A percentile compares a stretch with the other conserved stretches of the same genome.
phyloP scores from a whole-genome alignment of 768 basidiomycete species.

The Serpula lacrymans region DNA sequence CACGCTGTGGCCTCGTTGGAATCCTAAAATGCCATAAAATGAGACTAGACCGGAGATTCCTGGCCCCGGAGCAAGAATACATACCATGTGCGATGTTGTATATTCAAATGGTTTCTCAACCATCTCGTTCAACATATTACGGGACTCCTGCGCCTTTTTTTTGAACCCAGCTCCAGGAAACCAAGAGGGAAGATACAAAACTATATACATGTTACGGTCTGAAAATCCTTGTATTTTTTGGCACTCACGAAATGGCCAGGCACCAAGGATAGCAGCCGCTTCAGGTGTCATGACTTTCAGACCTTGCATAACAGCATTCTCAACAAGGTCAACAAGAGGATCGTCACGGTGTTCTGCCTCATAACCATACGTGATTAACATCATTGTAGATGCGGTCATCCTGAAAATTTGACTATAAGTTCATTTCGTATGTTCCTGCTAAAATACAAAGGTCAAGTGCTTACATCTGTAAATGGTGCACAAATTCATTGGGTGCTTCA shows the following conservation, averaged over 20 bases:
- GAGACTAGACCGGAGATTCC: not conserved
- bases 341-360: not conserved
- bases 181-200: not conserved
- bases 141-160: too few species aligned
- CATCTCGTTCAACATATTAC: not conserved
- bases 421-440: too few species aligned
- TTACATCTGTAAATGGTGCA: too few species aligned
- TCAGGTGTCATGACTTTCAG: not conserved
- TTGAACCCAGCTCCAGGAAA: not conserved
- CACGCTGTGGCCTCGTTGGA: not conserved
- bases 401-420: too few species aligned
- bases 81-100: conserved; percentile 7
- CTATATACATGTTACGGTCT: not conserved
- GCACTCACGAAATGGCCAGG: not conserved
- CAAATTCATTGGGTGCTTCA: too few species aligned
- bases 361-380: not conserved
- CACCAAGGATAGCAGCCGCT: not conserved
- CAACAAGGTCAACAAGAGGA: not conserved
- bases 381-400: not conserved
- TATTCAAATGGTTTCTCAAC: not conserved
- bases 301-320: not conserved
- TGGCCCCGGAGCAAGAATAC: too few species aligned
- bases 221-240: not conserved
- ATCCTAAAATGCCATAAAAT: not conserved
- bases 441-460: too few species aligned